These are phyloP conservation scores for Hypoxylon subgilvum DNA, from an alignment of 495 filamentous ascomycete genomes.

Conservation along the genomic window DNA sequence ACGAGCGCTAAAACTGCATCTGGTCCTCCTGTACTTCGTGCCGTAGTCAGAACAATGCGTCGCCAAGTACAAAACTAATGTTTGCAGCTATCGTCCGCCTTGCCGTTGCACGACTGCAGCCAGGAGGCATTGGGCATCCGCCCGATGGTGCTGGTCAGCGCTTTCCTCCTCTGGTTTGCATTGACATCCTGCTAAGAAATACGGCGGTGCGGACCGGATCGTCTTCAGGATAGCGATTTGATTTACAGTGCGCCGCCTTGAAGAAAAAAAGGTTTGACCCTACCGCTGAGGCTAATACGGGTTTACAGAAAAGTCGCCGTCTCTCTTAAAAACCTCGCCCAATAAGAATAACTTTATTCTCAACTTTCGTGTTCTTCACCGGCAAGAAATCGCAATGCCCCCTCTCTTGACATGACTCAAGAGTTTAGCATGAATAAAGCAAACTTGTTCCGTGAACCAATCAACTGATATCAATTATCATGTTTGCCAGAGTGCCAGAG, in stretches of 20 bases:
- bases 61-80: slow-evolving; percentile 4
- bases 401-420: slow-evolving; percentile 17
- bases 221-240: too few relatives aligned
- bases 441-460: slow-evolving; percentile 13
- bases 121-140: slow-evolving; percentile 20
- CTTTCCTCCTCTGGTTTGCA: background rate
- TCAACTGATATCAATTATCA: slow-evolving; percentile 12
- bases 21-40: slow-evolving; percentile 2
- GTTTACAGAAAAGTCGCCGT: too few relatives aligned
- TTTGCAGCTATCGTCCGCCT: slow-evolving; percentile 16
- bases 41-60: slow-evolving; percentile 31
- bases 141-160: slow-evolving; percentile 4
- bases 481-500: slow-evolving; percentile 6
- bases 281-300: too few relatives aligned
- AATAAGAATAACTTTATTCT: background rate
- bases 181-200: slow-evolving; percentile 5
- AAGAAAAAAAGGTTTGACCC: too few relatives aligned
- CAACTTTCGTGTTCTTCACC: slow-evolving; percentile 17
- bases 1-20: slow-evolving; percentile 11
- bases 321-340: too few relatives aligned
- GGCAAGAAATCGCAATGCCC: slow-evolving; percentile 25
- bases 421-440: slow-evolving; percentile 9
- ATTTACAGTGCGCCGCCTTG: too few relatives aligned
- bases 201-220: slow-evolving; percentile 9
- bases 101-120: slow-evolving; percentile 25